Evolutionary conservation across 139 green algal genomes (phyloP), one percentile per base, ranked within the genome.

Genomic region (Chlorella sp.): DNA sequence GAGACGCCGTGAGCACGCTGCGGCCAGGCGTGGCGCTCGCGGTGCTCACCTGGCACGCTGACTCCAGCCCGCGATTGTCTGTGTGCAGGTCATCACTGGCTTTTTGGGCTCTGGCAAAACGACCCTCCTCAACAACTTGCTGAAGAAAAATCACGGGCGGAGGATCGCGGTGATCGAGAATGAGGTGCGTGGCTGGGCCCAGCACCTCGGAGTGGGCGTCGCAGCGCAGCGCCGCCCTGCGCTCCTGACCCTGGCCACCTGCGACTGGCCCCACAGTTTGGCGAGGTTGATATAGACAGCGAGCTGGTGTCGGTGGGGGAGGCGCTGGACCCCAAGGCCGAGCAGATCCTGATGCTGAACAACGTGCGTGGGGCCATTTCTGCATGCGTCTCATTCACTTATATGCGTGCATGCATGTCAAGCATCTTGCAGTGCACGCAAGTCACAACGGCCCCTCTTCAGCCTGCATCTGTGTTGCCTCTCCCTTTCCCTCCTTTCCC

Each of bases 241-340:
- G 62, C 62, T 50, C 38, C 27, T 12, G 62, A 14, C 12, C 23
- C n/a, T 36, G n/a, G n/a, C n/a, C n/a, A n/a, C 31, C 12, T 48
- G 15, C 61, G 12, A 8, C n/a, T 68, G 8, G 33, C 48, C 11
- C 14, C 77, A 46, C 85, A 97, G 95, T 98, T 98, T 90, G 96
- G 96, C 8, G 93, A 97, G 77, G 95, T 98, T 59, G 95, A 97
- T 84, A 98, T 99, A 69, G 95, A 99, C 87, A 88, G 70, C 51
- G 81, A 88, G 66, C 83, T 98, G 38, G 92, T 96, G 35, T 82
- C 78, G 3, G 64, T 76, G 1, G 77, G 80, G 36, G 87, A 94
- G 66, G 59, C 81, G 35, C 69, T 89, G 45, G 81, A 87, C 45
- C 73, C 73, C 5, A 67, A 82, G 43, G 90, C 83, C 19, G 93